Conservation (phyloP, 179 eudicot genomes). For the Dionaea muscipula region DNA sequence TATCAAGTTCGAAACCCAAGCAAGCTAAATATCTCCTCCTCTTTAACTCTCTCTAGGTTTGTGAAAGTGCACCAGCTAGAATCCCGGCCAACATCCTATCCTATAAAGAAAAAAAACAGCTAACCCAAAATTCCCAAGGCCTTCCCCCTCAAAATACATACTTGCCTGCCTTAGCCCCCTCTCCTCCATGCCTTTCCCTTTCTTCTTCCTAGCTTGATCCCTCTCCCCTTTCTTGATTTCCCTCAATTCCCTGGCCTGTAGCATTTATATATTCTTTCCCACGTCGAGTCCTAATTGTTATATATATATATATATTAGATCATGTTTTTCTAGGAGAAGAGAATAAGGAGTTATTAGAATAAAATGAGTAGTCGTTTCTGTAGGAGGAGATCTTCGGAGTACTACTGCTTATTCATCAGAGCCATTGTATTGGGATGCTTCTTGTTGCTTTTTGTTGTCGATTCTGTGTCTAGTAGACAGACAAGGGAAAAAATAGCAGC, state of each 20-base stretch:
- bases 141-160: neutral
- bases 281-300: neutral
- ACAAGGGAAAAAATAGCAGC: neutral
- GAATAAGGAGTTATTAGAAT: neutral
- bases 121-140: neutral
- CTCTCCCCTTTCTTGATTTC: neutral
- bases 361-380: neutral
- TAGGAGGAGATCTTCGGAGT: slow-evolving; percentile 11
- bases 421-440: slow-evolving; percentile 11
- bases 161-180: neutral
- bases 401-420: slow-evolving; percentile 12
- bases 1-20: slow-evolving; percentile 22
- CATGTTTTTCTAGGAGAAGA: neutral
- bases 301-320: neutral
- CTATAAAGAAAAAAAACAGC: neutral
- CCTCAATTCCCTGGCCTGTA: too few relatives aligned
- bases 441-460: slow-evolving; percentile 6
- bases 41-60: slow-evolving; percentile 3
- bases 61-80: neutral
- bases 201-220: neutral
- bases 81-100: neutral
- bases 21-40: slow-evolving; percentile 2
- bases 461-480: slow-evolving; percentile 12
- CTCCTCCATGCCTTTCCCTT: neutral
- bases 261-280: too few relatives aligned